Conservation (phyloP, 2,329 filamentous ascomycete genomes). For the Mycosphaerelloides madeirae region DNA sequence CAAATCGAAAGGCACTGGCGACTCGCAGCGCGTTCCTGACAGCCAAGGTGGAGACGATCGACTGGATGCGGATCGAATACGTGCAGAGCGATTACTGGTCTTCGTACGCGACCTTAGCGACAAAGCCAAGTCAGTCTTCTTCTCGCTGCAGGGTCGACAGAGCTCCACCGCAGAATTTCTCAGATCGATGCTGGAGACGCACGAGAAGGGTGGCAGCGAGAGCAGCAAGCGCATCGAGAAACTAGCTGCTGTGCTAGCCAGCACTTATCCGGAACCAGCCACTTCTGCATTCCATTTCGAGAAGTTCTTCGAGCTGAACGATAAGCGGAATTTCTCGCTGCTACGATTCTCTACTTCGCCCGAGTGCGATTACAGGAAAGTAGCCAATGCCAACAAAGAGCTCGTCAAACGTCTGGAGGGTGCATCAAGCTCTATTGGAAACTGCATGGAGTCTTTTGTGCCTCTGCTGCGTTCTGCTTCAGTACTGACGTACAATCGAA, state of each 20-base stretch:
- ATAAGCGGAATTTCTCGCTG: slow-evolving; percentile 84
- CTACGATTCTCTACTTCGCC: slow-evolving; percentile 79
- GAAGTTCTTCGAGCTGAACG: slow-evolving; percentile 86
- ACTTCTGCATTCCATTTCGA: slow-evolving; percentile 72
- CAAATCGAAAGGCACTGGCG: slow-evolving; percentile 49
- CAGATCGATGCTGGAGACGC: slow-evolving; percentile 72
- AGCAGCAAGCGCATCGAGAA: slow-evolving; percentile 65
- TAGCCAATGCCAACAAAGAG: slow-evolving; percentile 85
- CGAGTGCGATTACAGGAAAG: slow-evolving; percentile 86
- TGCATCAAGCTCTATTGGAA: slow-evolving; percentile 53
- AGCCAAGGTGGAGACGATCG: slow-evolving; percentile 44
- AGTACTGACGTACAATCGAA: slow-evolving; percentile 86
- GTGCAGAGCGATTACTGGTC: slow-evolving; percentile 78
- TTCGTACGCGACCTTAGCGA: slow-evolving; percentile 73
- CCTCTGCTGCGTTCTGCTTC: slow-evolving; percentile 80
- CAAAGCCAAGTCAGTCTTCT: slow-evolving; percentile 80
- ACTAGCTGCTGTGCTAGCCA: slow-evolving; percentile 67
- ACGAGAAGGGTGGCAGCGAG: slow-evolving; percentile 85
- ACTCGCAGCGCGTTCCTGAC: slow-evolving; percentile 59
- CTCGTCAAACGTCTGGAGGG: slow-evolving; percentile 64
- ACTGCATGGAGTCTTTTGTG: slow-evolving; percentile 71
- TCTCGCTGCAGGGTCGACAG: slow-evolving; percentile 76
- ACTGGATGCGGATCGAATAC: slow-evolving; percentile 67
- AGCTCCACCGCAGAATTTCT: slow-evolving; percentile 68
- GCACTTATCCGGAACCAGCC: slow-evolving; percentile 69